Evolutionary conservation across 1,139 yeast species (phyloP).

Genomic region (Casaregolazyma suthepensis): DNA sequence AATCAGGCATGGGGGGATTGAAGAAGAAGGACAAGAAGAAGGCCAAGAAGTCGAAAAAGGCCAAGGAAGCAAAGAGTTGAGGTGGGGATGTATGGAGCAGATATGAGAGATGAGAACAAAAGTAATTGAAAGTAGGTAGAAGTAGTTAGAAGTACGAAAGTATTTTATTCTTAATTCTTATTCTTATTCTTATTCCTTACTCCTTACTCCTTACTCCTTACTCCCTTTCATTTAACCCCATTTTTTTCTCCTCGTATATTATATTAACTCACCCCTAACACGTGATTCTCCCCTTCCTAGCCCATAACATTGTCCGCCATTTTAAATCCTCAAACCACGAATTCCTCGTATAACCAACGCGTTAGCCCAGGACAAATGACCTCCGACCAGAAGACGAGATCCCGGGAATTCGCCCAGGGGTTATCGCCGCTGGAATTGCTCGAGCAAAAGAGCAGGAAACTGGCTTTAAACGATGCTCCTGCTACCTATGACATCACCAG

Average conservation of each 20-base stretch:
- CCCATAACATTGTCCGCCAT: not conserved
- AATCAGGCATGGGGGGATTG: conserved; percentile 54
- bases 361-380: not conserved
- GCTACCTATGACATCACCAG: not conserved
- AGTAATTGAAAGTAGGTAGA: too few relatives aligned
- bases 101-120: too few relatives aligned
- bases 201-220: too few relatives aligned
- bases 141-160: too few relatives aligned
- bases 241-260: too few relatives aligned
- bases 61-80: not conserved
- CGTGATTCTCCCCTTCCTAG: not conserved
- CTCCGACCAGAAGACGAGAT: not conserved
- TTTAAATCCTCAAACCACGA: not conserved
- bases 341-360: not conserved
- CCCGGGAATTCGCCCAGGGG: conserved; percentile 16
- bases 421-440: conserved; percentile 29
- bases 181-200: too few relatives aligned
- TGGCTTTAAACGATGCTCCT: conserved; percentile 18
- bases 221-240: too few relatives aligned
- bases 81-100: not conserved
- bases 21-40: conserved; percentile 51
- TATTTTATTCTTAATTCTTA: too few relatives aligned
- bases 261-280: not conserved
- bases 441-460: conserved; percentile 26
- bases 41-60: conserved; percentile 13